A percentile compares a stretch with the other conserved stretches of the same genome.
Evolutionary conservation across 225 moss, liverwort and hornwort species (phyloP).

Genomic region (Straminergon stramineum): DNA sequence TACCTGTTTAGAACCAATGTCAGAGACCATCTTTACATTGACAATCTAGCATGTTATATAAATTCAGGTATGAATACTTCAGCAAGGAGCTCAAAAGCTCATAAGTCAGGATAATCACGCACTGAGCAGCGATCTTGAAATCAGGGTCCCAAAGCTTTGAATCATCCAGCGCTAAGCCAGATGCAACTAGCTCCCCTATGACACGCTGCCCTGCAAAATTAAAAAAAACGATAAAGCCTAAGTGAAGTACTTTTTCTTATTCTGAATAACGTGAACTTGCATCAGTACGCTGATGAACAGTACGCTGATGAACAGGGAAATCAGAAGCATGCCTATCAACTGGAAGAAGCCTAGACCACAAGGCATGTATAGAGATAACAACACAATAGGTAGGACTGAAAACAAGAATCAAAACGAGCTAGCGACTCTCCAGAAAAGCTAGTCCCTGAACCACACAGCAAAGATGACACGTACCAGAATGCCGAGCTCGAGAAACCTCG

Average conservation of each 20-base stretch:
- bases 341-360: background rate
- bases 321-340: background rate
- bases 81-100: background rate
- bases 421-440: background rate
- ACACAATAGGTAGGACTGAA: background rate
- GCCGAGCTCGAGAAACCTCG: conserved; percentile 87
- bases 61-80: background rate
- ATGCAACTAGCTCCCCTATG: conserved; percentile 85
- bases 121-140: conserved; percentile 89
- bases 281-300: background rate
- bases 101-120: conserved; percentile 7
- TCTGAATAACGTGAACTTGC: background rate
- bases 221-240: background rate
- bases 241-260: background rate
- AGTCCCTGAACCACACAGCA: background rate
- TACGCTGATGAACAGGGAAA: background rate
- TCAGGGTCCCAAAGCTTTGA: conserved; percentile 85
- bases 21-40: background rate
- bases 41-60: background rate
- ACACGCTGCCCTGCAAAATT: conserved; percentile 81
- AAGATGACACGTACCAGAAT: conserved; percentile 40
- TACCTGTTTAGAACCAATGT: conserved; percentile 33
- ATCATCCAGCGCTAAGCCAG: conserved; percentile 91
- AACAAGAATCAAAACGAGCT: background rate
- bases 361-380: background rate